These are phyloP conservation scores for Leucogyrophana mollusca DNA, from an alignment of 768 basidiomycete genomes.

Conservation along the genomic window DNA sequence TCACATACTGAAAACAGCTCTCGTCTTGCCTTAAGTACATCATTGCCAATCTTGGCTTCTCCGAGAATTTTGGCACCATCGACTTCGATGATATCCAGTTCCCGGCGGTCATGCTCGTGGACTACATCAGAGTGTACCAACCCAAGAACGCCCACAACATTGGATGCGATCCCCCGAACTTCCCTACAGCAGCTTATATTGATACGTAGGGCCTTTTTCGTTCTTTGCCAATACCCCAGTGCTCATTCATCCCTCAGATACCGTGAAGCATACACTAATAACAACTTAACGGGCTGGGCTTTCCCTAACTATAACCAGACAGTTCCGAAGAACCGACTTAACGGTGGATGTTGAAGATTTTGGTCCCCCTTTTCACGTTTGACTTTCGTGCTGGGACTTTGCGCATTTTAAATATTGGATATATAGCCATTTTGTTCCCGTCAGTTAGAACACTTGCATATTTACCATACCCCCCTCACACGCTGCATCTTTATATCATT, in stretches of 20 bases:
- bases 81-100: constrained; percentile 55
- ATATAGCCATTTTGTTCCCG: not conserved
- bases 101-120: constrained; percentile 65
- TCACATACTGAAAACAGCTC: too few relatives aligned
- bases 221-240: not conserved
- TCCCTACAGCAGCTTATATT: constrained; percentile 80
- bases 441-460: constrained; percentile 1
- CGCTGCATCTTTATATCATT: not conserved
- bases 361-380: not conserved
- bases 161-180: constrained; percentile 68
- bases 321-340: constrained; percentile 57
- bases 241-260: constrained; percentile 26
- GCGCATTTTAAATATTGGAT: not conserved
- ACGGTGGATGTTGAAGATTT: constrained; percentile 26
- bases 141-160: constrained; percentile 44
- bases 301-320: constrained; percentile 42
- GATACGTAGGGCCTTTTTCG: constrained; percentile 45
- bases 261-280: constrained; percentile 43
- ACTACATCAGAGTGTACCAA: constrained; percentile 83
- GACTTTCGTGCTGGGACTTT: not conserved
- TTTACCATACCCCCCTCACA: not conserved
- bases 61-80: constrained; percentile 63
- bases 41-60: constrained; percentile 71
- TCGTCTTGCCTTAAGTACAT: constrained; percentile 47
- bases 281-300: constrained; percentile 44